phyloP scores from a whole-genome alignment of 352 stramenopile genomes.

The Saprolegnia diclina region DNA sequence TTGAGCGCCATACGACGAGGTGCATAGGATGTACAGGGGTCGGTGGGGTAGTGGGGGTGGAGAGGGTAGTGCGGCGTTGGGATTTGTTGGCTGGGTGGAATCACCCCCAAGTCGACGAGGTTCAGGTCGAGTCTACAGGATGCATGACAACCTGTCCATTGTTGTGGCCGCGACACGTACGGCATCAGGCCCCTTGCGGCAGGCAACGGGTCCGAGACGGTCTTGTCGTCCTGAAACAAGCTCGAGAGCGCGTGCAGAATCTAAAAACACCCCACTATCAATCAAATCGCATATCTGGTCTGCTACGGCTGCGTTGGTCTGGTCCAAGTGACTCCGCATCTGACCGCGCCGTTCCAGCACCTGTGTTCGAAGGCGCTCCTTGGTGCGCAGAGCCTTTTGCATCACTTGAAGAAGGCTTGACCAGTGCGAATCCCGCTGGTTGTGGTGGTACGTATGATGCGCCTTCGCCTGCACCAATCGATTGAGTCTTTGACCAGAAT shows the following conservation, averaged over 20 bases:
- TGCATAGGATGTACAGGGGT: neutral
- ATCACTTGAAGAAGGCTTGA: neutral
- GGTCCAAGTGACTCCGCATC: slow-evolving; percentile 5
- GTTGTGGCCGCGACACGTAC: neutral
- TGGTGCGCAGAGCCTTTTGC: neutral
- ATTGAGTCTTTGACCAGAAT: neutral
- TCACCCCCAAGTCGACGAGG: slow-evolving; percentile 42
- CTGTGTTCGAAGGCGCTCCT: neutral
- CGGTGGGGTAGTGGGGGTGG: neutral
- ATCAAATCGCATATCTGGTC: neutral
- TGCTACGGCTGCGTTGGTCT: neutral
- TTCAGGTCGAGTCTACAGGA: slow-evolving; percentile 12
- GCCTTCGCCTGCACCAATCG: neutral
- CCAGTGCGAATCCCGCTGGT: neutral
- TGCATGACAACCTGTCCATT: neutral
- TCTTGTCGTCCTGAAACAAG: neutral
- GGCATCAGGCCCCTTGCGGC: neutral
- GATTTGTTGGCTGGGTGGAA: slow-evolving; percentile 54
- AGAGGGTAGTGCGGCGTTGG: slow-evolving; percentile 38
- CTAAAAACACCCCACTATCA: neutral
- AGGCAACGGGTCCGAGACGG: neutral
- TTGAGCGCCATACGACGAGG: neutral
- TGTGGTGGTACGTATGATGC: neutral
- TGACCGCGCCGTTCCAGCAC: neutral
- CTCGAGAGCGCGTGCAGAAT: slow-evolving; percentile 8